phyloP scores from a whole-genome alignment of 495 filamentous ascomycete genomes.

The Hypoxylon fragiforme region DNA sequence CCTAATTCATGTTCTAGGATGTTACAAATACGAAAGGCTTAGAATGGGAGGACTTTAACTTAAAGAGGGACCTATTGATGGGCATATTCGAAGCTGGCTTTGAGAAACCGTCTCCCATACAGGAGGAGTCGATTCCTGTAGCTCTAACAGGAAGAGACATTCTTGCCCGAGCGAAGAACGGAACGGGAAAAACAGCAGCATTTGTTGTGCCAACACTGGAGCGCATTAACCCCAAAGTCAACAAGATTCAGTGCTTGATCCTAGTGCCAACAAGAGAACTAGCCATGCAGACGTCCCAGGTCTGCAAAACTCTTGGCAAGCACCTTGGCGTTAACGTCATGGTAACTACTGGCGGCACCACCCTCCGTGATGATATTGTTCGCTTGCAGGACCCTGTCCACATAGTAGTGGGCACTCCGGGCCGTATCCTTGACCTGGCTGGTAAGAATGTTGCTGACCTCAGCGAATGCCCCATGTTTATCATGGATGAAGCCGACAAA shows the following conservation, averaged over 20 bases:
- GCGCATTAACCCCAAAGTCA: slow-evolving; percentile 91
- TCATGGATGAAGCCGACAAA: slow-evolving; percentile 99
- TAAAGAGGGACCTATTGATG: slow-evolving; percentile 95
- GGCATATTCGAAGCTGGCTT: slow-evolving; percentile 99
- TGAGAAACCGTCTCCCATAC: slow-evolving; percentile 97
- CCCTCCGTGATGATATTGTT: slow-evolving; percentile 94
- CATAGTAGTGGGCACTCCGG: slow-evolving; percentile 96
- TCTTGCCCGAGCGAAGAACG: slow-evolving; percentile 95
- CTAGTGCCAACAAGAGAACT: slow-evolving; percentile 96
- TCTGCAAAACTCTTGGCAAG: slow-evolving; percentile 97
- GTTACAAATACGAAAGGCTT: slow-evolving; percentile 96
- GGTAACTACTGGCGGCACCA: slow-evolving; percentile 96
- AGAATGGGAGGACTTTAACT: slow-evolving; percentile 94
- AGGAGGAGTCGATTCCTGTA: slow-evolving; percentile 98
- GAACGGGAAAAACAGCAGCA: slow-evolving; percentile 96
- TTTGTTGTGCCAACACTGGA: slow-evolving; percentile 96
- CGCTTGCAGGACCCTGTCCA: slow-evolving; percentile 92
- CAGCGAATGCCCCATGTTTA: slow-evolving; percentile 94
- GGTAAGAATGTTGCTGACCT: slow-evolving; percentile 94
- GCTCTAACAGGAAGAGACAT: slow-evolving; percentile 95
- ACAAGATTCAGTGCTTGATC: slow-evolving; percentile 93
- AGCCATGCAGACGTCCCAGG: slow-evolving; percentile 97
- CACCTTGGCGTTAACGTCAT: slow-evolving; percentile 97
- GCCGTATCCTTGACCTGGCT: slow-evolving; percentile 90
- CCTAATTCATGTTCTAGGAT: slow-evolving; percentile 61